Conservation (phyloP, 495 filamentous ascomycete species). For the Penicillium cinerascens region DNA sequence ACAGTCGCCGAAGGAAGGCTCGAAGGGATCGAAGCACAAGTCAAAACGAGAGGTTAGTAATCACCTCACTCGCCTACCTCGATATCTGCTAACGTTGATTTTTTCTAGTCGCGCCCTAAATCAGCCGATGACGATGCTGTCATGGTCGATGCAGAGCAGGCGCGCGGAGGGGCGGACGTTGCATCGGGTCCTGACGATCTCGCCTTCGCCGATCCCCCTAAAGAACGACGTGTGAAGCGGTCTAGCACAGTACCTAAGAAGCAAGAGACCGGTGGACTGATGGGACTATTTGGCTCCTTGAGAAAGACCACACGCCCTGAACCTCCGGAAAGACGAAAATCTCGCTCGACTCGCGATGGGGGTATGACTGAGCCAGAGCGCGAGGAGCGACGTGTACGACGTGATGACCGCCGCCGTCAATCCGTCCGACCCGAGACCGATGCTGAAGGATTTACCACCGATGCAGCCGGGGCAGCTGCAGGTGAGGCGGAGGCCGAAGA, state of each 20-base stretch:
- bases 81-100: not conserved
- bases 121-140: conserved; percentile 42
- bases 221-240: conserved; percentile 54
- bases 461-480: conserved; percentile 29
- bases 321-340: conserved; percentile 37
- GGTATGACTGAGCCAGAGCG: conserved; percentile 39
- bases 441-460: conserved; percentile 43
- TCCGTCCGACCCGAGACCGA: conserved; percentile 41
- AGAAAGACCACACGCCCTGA: conserved; percentile 38
- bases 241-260: conserved; percentile 43
- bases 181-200: conserved; percentile 57
- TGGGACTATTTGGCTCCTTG: conserved; percentile 47
- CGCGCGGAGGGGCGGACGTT: conserved; percentile 34
- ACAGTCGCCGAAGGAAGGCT: conserved; percentile 35
- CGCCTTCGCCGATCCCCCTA: conserved; percentile 70
- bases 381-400: conserved; percentile 42
- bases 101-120: conserved; percentile 26
- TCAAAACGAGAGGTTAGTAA: conserved; percentile 37
- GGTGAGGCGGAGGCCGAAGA: conserved; percentile 49
- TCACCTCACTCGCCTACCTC: not conserved
- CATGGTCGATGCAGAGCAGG: conserved; percentile 45
- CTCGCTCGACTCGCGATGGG: conserved; percentile 38
- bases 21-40: conserved; percentile 35
- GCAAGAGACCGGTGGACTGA: conserved; percentile 42
- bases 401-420: conserved; percentile 41